A percentile compares a stretch with the other conserved stretches of the same genome.
Evolutionary conservation across 805 yeast genomes (phyloP).

Genomic region (Pichia paraexigua): DNA sequence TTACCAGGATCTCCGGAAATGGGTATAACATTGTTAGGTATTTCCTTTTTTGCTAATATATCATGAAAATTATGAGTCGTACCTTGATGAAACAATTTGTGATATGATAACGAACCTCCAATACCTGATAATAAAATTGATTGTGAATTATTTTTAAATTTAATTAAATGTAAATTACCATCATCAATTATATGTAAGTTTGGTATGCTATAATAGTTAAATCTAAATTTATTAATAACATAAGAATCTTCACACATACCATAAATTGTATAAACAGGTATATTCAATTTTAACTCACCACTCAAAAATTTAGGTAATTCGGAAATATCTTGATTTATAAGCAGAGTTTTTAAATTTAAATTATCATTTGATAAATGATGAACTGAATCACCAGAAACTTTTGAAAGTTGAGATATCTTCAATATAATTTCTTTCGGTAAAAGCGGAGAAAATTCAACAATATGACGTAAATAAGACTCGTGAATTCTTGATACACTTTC

Average conservation of each 20-base stretch:
- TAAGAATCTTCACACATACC: conserved; percentile 71
- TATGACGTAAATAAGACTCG: conserved; percentile 52
- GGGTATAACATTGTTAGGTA: conserved; percentile 30
- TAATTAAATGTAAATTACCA: conserved; percentile 35
- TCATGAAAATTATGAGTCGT: conserved; percentile 31
- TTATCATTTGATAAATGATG: conserved; percentile 32
- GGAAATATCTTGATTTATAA: conserved; percentile 35
- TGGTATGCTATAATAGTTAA: conserved; percentile 43
- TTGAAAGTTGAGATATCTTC: conserved; percentile 44
- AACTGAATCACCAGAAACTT: conserved; percentile 35
- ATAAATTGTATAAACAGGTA: conserved; percentile 70
- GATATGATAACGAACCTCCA: conserved; percentile 64
- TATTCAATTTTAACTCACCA: conserved; percentile 35
- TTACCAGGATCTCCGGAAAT: conserved; percentile 59
- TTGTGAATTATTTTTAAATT: conserved; percentile 31
- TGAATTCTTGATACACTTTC: conserved; percentile 46
- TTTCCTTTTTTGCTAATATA: conserved; percentile 20
- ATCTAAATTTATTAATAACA: conserved; percentile 54
- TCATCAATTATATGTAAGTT: conserved; percentile 62
- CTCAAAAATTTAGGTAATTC: conserved; percentile 43
- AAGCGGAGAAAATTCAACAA: conserved; percentile 59
- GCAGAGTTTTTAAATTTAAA: conserved; percentile 28
- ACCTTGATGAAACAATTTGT: conserved; percentile 62
- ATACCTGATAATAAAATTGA: conserved; percentile 55
- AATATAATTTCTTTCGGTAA: conserved; percentile 41